Percentiles rank a stretch among this genome's conserved stretches.
Conservation (phyloP, 202 grass and related monocot species). For the Schoenoplectus triqueter region DNA sequence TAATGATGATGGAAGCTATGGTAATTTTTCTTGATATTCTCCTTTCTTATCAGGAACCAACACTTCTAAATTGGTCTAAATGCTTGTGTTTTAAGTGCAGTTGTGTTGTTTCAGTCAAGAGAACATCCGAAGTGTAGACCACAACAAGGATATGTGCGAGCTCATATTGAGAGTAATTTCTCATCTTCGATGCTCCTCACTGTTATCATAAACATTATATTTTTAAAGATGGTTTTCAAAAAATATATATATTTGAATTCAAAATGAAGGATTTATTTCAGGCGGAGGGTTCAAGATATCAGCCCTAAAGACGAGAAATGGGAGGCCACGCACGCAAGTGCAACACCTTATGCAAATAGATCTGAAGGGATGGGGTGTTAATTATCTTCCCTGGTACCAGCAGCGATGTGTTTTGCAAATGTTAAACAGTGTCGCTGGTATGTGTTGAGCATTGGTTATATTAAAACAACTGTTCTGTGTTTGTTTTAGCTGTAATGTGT, state of each 20-base stretch:
- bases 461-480: neutral
- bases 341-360: constrained; percentile 98
- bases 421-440: constrained; percentile 85
- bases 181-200: constrained; percentile 2
- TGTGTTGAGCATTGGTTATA: constrained; percentile 3
- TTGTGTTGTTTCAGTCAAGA: constrained; percentile 87
- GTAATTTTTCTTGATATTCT: constrained; percentile 46
- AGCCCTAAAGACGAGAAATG: constrained; percentile 71
- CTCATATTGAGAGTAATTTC: constrained; percentile 92
- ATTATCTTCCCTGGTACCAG: constrained; percentile 85
- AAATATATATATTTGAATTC: constrained; percentile 30
- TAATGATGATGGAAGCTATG: constrained; percentile 97
- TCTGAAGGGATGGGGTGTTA: constrained; percentile 79
- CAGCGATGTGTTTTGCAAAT: constrained; percentile 86
- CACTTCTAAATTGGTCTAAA: constrained; percentile 14
- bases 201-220: constrained; percentile 20
- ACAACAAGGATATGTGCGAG: constrained; percentile 79
- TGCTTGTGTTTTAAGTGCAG: constrained; percentile 47
- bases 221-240: neutral
- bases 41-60: neutral
- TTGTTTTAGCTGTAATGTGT: constrained; percentile 6
- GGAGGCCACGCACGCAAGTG: constrained; percentile 75
- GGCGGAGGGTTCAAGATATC: constrained; percentile 98
- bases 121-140: constrained; percentile 76
- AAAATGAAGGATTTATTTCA: constrained; percentile 44